Evolutionary conservation across 164 flowering plant species (phyloP), one percentile per base, ranked within the genome.

Genomic region (Vitis rotundifolia): DNA sequence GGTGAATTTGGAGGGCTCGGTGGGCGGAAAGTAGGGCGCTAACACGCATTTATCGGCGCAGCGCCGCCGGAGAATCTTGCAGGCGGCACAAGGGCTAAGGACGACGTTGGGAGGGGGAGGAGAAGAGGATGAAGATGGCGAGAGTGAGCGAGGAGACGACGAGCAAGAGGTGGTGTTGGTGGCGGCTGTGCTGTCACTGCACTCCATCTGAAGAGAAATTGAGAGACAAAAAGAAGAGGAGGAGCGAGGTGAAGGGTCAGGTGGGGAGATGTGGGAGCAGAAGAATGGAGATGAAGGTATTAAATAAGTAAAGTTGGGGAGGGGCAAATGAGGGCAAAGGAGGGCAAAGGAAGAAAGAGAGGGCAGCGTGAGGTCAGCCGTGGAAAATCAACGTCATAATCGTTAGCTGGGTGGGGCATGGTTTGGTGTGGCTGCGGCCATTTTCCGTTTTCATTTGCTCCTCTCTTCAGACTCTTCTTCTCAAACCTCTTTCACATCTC

Each of bases 11-110:
- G 76, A 54, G 0, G 89, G 89, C 1, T 86, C 89, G 11, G 79
- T 70, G 52, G 89, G 87, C 12, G 89, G 89, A 64, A 86, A 86
- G 53, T 86, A 86, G 0, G 89, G 89, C 0, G 89, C 89, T 72
- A 86, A 61, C 15, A 86, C 83, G 28, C 89, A 86, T 72, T 84
- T 82, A 51, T 84, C 85, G 1, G 79, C 85, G 37, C 89, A 86
- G 22, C 89, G 59, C 22, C 89, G 76, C 68, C 89, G 58, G 19
- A 86, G 55, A 18, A 86, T 83, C 76, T 84, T 86, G 66, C 89
- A 86, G 0, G 89, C 87, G 0, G 89, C 89, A 26, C 89, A 83
- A 31, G 89, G 89, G 68, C 81, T 83, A 1, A 81, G 31, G 2
- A 85, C 64, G 2, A 85, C 80, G n/a, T 67, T 53, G 8, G 79